Evolutionary conservation across 2,329 filamentous ascomycete genomes (phyloP).

Genomic region (Pleoardoris graminearum): DNA sequence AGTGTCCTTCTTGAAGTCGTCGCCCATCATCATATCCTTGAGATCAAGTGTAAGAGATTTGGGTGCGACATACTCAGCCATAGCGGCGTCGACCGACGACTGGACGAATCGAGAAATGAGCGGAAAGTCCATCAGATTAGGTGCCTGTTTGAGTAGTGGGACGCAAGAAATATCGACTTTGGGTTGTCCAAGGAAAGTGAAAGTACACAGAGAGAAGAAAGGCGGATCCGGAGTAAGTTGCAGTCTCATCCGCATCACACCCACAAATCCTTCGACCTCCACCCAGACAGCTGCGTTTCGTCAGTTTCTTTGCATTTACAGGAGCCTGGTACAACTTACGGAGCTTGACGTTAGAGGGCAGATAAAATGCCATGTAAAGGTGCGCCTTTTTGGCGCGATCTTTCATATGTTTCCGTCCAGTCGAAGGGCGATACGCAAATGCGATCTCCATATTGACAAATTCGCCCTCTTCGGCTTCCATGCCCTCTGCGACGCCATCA

Average conservation of each 20-base stretch:
- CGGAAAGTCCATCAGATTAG: constrained; percentile 76
- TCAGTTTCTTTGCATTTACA: constrained; percentile 17
- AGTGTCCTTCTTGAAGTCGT: constrained; percentile 79
- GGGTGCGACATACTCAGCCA: constrained; percentile 75
- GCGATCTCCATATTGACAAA: constrained; percentile 78
- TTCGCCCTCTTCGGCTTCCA: constrained; percentile 77
- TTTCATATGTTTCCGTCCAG: constrained; percentile 62
- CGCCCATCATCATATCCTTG: constrained; percentile 76
- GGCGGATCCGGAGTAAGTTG: constrained; percentile 77
- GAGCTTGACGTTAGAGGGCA: constrained; percentile 59
- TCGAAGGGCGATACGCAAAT: constrained; percentile 70
- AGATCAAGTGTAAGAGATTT: constrained; percentile 74
- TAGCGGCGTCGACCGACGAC: constrained; percentile 71
- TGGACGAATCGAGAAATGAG: constrained; percentile 76
- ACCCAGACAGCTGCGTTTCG: constrained; percentile 66
- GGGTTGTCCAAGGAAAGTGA: constrained; percentile 75
- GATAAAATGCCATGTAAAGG: constrained; percentile 71
- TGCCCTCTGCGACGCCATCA: constrained; percentile 57
- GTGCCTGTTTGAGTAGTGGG: constrained; percentile 67
- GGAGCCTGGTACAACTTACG: constrained; percentile 39
- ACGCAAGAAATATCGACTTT: constrained; percentile 72
- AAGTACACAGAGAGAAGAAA: constrained; percentile 73
- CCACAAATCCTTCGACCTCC: constrained; percentile 71
- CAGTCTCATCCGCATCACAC: constrained; percentile 68
- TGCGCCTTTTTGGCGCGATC: constrained; percentile 73